phyloP scores from a whole-genome alignment of 805 yeast species.

The Suhomyces sp. region DNA sequence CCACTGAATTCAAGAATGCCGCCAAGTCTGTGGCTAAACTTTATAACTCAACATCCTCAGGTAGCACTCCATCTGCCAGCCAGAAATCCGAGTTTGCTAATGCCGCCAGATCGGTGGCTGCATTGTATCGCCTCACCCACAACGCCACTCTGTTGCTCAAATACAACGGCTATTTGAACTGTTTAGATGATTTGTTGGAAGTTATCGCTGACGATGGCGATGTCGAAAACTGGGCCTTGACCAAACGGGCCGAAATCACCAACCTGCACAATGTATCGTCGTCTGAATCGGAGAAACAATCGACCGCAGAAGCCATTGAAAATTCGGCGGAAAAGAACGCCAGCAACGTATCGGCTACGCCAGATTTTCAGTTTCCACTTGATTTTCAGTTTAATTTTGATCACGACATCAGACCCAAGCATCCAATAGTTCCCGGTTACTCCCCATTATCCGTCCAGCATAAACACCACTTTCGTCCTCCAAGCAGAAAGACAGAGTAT shows the following conservation, averaged over 20 bases:
- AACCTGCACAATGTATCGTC: slow-evolving; percentile 6
- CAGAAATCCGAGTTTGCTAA: slow-evolving; percentile 34
- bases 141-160: slow-evolving; percentile 46
- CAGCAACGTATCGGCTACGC: neutral
- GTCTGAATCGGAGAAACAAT: neutral
- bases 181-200: slow-evolving; percentile 54
- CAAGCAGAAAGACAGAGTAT: neutral
- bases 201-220: slow-evolving; percentile 42
- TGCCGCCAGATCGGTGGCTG: slow-evolving; percentile 44
- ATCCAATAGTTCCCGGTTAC: slow-evolving; percentile 32
- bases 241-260: slow-evolving; percentile 43
- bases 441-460: slow-evolving; percentile 42
- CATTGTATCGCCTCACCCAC: slow-evolving; percentile 60
- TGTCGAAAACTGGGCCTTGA: slow-evolving; percentile 51
- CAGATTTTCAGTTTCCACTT: slow-evolving; percentile 15
- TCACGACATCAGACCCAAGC: slow-evolving; percentile 24
- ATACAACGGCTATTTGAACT: slow-evolving; percentile 59
- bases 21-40: slow-evolving; percentile 67
- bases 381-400: slow-evolving; percentile 33
- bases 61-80: slow-evolving; percentile 7
- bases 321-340: neutral
- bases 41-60: slow-evolving; percentile 26
- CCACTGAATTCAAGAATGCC: slow-evolving; percentile 65
- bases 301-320: neutral
- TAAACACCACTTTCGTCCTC: slow-evolving; percentile 3